Conservation (phyloP, 2,329 filamentous ascomycete species). For the Bisporella sp. region DNA sequence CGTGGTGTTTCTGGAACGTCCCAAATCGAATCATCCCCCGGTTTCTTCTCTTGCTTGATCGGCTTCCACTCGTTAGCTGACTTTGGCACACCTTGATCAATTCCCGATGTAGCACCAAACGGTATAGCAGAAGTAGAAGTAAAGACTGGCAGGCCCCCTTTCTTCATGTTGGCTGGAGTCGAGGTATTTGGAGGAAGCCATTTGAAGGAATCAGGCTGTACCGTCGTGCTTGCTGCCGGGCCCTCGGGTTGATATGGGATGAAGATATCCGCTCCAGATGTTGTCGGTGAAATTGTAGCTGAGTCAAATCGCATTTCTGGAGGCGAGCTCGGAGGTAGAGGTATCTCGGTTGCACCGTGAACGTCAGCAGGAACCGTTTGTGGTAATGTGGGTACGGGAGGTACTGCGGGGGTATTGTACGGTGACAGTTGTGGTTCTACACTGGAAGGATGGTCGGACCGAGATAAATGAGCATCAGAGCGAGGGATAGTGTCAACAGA, state of each 20-base stretch:
- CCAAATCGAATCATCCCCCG: slow-evolving; percentile 22
- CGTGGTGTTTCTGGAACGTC: slow-evolving; percentile 30
- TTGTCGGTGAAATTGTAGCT: neutral
- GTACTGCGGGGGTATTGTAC: slow-evolving; percentile 6
- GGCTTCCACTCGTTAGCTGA: slow-evolving; percentile 1
- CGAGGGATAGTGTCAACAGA: too few species aligned
- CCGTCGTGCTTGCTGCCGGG: slow-evolving; percentile 33
- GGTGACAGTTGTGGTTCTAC: neutral
- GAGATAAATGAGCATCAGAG: too few species aligned
- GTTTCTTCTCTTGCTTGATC: neutral
- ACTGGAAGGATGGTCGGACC: too few species aligned
- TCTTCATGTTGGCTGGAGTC: slow-evolving; percentile 19
- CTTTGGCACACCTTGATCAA: neutral
- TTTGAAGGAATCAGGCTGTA: slow-evolving; percentile 35
- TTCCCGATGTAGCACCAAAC: slow-evolving; percentile 15
- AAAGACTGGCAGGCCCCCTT: slow-evolving; percentile 24
- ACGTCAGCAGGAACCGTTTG: slow-evolving; percentile 10
- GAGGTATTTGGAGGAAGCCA: slow-evolving; percentile 44
- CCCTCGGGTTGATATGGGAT: slow-evolving; percentile 51
- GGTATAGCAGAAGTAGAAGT: slow-evolving; percentile 25
- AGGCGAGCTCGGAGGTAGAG: slow-evolving; percentile 21
- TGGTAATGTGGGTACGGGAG: slow-evolving; percentile 12
- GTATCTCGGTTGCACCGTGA: slow-evolving; percentile 13
- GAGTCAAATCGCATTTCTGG: neutral
- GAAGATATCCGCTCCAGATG: slow-evolving; percentile 35